phyloP scores from a whole-genome alignment of 1,284 basidiomycete genomes.

The Heterobasidion irregulare region DNA sequence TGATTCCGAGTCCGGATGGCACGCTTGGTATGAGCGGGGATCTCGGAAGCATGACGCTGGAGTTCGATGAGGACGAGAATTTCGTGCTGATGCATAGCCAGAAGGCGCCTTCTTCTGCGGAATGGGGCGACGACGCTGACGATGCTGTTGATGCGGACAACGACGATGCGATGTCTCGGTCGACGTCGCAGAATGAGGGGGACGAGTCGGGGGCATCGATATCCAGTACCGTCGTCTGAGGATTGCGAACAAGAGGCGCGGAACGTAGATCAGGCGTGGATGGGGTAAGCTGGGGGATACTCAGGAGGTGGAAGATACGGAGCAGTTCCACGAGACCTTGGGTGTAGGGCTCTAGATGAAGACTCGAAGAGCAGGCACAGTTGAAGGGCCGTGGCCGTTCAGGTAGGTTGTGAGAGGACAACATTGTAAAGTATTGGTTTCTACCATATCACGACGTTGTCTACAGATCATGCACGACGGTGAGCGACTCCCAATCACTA shows the following conservation, averaged over 20 bases:
- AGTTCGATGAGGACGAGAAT: conserved; percentile 69
- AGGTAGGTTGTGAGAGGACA: too few relatives aligned
- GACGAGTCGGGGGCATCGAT: conserved; percentile 19
- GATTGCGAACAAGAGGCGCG: conserved; percentile 24
- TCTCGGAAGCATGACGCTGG: conserved; percentile 41
- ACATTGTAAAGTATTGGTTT: too few relatives aligned
- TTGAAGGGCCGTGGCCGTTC: too few relatives aligned
- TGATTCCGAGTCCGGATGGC: conserved; percentile 11
- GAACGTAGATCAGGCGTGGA: conserved; percentile 31
- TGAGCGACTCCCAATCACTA: too few relatives aligned
- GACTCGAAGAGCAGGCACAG: conserved; percentile 18
- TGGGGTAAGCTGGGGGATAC: conserved; percentile 43
- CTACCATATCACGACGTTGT: too few relatives aligned
- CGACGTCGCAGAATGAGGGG: conserved; percentile 22
- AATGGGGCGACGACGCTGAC: conserved; percentile 2
- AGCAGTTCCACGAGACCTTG: conserved; percentile 57
- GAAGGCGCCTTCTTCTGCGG: neutral
- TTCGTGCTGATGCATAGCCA: conserved; percentile 24
- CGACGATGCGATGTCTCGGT: conserved; percentile 17
- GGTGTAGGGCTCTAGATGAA: conserved; percentile 58
- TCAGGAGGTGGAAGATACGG: conserved; percentile 52
- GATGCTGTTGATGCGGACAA: neutral
- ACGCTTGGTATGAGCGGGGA: conserved; percentile 13
- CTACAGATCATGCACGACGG: too few relatives aligned
- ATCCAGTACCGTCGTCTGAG: conserved; percentile 29